phyloP scores from a whole-genome alignment of 495 filamentous ascomycete genomes.

The Aspergillus nanangensis region DNA sequence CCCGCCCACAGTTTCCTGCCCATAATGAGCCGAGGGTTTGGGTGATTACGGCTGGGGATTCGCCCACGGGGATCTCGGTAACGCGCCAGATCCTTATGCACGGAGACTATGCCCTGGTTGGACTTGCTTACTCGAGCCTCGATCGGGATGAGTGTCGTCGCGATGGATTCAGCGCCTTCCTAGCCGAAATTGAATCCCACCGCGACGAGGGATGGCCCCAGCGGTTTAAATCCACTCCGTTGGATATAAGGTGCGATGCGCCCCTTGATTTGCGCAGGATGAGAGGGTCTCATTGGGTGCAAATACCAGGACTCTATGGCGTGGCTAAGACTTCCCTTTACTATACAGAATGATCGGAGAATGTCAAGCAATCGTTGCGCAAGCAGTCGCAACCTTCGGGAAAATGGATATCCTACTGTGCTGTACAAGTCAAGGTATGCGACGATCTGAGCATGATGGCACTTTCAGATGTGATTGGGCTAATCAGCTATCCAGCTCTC shows the following conservation, averaged over 20 bases:
- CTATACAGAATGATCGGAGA: conserved; percentile 39
- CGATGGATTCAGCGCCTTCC: conserved; percentile 49
- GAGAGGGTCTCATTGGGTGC: background rate
- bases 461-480: background rate
- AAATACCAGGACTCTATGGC: background rate
- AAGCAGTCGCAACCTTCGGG: conserved; percentile 78
- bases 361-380: conserved; percentile 80
- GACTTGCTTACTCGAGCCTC: conserved; percentile 56
- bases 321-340: conserved; percentile 11
- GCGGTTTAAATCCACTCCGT: conserved; percentile 38
- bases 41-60: conserved; percentile 81
- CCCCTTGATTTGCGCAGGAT: too few relatives aligned
- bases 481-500: conserved; percentile 50
- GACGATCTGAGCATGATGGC: background rate
- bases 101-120: conserved; percentile 80
- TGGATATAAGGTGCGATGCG: conserved; percentile 47
- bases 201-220: conserved; percentile 39
- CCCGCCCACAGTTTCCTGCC: conserved; percentile 51
- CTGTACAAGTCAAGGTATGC: conserved; percentile 75
- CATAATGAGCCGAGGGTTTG: conserved; percentile 66
- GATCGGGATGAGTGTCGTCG: conserved; percentile 38
- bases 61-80: conserved; percentile 71
- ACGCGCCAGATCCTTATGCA: conserved; percentile 73
- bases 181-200: conserved; percentile 69
- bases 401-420: conserved; percentile 85